These are phyloP conservation scores for Ochetophila trinervis DNA, from an alignment of 306 rosid genomes.

Conservation along the genomic window DNA sequence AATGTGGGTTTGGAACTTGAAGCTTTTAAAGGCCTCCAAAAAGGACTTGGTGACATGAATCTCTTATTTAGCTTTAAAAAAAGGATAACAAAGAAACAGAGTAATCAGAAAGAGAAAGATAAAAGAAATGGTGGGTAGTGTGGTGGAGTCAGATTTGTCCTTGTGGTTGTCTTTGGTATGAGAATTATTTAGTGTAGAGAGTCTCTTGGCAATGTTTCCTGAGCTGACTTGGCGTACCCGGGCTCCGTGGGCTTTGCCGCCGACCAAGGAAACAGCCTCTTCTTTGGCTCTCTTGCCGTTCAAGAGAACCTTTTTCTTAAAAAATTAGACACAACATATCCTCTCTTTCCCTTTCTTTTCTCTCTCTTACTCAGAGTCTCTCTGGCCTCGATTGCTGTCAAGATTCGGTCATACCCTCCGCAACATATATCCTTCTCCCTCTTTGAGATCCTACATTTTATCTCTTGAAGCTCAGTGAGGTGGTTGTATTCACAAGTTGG, in stretches of 20 bases:
- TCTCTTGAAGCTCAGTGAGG: conserved; percentile 49
- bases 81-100: conserved; percentile 50
- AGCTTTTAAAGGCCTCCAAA: conserved; percentile 38
- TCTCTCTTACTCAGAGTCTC: conserved; percentile 57
- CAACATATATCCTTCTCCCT: conserved; percentile 37
- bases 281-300: conserved; percentile 74
- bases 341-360: conserved; percentile 33
- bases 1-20: conserved; percentile 69
- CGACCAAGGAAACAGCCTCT: conserved; percentile 94
- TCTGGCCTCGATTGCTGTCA: conserved; percentile 60
- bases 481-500: conserved; percentile 42
- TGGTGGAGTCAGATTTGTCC: conserved; percentile 90
- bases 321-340: conserved; percentile 38
- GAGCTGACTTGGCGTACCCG: conserved; percentile 72
- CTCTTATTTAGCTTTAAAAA: conserved; percentile 32
- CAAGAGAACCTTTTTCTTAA: conserved; percentile 65
- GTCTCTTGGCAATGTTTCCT: conserved; percentile 87
- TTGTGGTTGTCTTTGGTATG: conserved; percentile 58
- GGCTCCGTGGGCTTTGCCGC: conserved; percentile 95
- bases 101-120: conserved; percentile 42
- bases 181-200: conserved; percentile 60
- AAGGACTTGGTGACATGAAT: conserved; percentile 47
- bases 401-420: conserved; percentile 54
- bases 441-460: conserved; percentile 40
- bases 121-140: conserved; percentile 57